phyloP scores from a whole-genome alignment of 2,329 filamentous ascomycete genomes.

The Pseudocercospora cruenta region DNA sequence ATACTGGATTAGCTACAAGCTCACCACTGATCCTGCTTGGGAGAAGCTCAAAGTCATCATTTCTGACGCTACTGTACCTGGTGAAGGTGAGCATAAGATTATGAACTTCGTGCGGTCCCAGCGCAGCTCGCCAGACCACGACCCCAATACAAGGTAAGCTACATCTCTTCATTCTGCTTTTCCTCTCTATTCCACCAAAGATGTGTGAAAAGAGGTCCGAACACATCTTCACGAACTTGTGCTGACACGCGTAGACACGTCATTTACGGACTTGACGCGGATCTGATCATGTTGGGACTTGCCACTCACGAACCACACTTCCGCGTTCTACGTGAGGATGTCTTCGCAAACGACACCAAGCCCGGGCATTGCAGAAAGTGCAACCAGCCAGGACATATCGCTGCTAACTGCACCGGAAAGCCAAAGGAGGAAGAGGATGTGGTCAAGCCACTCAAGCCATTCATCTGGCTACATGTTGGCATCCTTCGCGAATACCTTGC shows the following conservation, averaged over 20 bases:
- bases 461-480: conserved; percentile 96
- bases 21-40: conserved; percentile 96
- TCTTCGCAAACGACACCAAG: conserved; percentile 88
- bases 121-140: conserved; percentile 83
- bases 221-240: neutral
- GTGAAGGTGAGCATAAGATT: conserved; percentile 98
- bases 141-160: conserved; percentile 74
- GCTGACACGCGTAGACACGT: conserved; percentile 69
- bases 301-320: conserved; percentile 98
- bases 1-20: conserved; percentile 97
- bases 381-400: conserved; percentile 89
- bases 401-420: conserved; percentile 82
- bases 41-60: conserved; percentile 96
- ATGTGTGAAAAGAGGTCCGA: conserved; percentile 10
- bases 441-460: conserved; percentile 86
- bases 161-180: conserved; percentile 13
- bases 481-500: conserved; percentile 90
- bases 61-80: conserved; percentile 94
- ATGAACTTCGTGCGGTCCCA: conserved; percentile 98
- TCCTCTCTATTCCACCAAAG: conserved; percentile 16
- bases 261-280: conserved; percentile 95
- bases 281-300: conserved; percentile 97
- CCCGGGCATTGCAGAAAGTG: conserved; percentile 83
- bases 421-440: conserved; percentile 76
- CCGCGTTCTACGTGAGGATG: conserved; percentile 92